Conservation (phyloP, 1,284 basidiomycete genomes). For the Lignosus rhinocerotis region DNA sequence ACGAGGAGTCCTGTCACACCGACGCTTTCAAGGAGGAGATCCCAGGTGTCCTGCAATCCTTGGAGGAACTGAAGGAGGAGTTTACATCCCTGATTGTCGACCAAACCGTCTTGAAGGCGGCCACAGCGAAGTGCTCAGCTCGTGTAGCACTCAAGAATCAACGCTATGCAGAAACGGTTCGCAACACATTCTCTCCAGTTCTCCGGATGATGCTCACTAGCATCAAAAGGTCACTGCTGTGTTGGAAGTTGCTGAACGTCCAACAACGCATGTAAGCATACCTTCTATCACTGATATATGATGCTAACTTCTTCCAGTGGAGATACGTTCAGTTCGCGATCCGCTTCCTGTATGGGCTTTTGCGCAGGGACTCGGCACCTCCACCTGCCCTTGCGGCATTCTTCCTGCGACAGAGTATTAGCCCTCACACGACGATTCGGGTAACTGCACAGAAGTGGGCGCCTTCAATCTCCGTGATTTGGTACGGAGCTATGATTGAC, state of each 20-base stretch:
- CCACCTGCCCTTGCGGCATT: slow-evolving; percentile 67
- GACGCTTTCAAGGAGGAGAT: slow-evolving; percentile 54
- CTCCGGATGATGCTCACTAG: no score
- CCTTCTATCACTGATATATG: neutral
- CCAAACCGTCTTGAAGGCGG: slow-evolving; percentile 43
- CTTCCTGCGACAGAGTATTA: slow-evolving; percentile 69
- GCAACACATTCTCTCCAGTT: slow-evolving; percentile 10
- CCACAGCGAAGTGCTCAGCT: slow-evolving; percentile 40
- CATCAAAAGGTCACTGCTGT: slow-evolving; percentile 58
- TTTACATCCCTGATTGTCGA: slow-evolving; percentile 48
- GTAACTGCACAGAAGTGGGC: slow-evolving; percentile 59
- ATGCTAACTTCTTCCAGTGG: slow-evolving; percentile 59
- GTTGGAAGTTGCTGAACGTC: slow-evolving; percentile 64
- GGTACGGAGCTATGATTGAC: neutral
- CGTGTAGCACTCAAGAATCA: slow-evolving; percentile 46
- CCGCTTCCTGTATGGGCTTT: slow-evolving; percentile 70
- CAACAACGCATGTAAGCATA: slow-evolving; percentile 69
- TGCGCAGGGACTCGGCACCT: slow-evolving; percentile 75
- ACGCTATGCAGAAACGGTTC: slow-evolving; percentile 52
- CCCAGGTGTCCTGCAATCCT: slow-evolving; percentile 45
- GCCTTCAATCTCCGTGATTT: slow-evolving; percentile 1
- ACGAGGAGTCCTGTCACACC: slow-evolving; percentile 63
- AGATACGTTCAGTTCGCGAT: slow-evolving; percentile 83
- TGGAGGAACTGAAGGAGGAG: slow-evolving; percentile 49
- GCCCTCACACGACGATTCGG: slow-evolving; percentile 83